Conservation (phyloP, 352 stramenopile genomes). For the Pythium utonaiense region DNA sequence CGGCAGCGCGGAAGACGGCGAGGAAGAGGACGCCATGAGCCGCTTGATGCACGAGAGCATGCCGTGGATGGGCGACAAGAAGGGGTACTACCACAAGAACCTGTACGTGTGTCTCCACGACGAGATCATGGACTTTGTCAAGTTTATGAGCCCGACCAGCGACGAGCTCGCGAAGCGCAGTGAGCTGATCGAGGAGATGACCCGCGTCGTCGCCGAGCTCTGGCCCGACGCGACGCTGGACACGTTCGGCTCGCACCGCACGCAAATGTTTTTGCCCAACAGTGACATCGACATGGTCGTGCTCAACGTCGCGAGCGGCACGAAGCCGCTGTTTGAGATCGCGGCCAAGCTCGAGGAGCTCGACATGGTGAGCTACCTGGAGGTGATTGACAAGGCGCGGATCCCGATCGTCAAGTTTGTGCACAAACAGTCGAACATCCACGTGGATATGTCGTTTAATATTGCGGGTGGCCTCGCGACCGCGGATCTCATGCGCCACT, state of each 20-base stretch:
- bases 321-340: slow-evolving; percentile 48
- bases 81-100: slow-evolving; percentile 57
- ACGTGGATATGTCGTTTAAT: slow-evolving; percentile 94
- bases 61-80: slow-evolving; percentile 67
- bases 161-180: slow-evolving; percentile 70
- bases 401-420: slow-evolving; percentile 97
- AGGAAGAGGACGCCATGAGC: slow-evolving; percentile 24
- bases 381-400: slow-evolving; percentile 93
- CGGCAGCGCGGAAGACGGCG: slow-evolving; percentile 24
- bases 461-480: slow-evolving; percentile 75
- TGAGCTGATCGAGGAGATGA: slow-evolving; percentile 79
- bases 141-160: slow-evolving; percentile 83
- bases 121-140: slow-evolving; percentile 94
- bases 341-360: slow-evolving; percentile 50
- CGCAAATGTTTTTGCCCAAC: slow-evolving; percentile 89
- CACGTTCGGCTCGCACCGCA: slow-evolving; percentile 92
- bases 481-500: slow-evolving; percentile 87
- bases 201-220: slow-evolving; percentile 42
- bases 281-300: slow-evolving; percentile 95
- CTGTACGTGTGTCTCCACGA: slow-evolving; percentile 91
- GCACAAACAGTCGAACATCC: slow-evolving; percentile 82
- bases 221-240: slow-evolving; percentile 70
- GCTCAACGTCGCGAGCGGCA: slow-evolving; percentile 62
- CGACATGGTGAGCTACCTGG: slow-evolving; percentile 87
- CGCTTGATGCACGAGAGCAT: slow-evolving; percentile 41